phyloP scores from a whole-genome alignment of 2,329 filamentous ascomycete genomes.

The Chrysoporthe puriensis region DNA sequence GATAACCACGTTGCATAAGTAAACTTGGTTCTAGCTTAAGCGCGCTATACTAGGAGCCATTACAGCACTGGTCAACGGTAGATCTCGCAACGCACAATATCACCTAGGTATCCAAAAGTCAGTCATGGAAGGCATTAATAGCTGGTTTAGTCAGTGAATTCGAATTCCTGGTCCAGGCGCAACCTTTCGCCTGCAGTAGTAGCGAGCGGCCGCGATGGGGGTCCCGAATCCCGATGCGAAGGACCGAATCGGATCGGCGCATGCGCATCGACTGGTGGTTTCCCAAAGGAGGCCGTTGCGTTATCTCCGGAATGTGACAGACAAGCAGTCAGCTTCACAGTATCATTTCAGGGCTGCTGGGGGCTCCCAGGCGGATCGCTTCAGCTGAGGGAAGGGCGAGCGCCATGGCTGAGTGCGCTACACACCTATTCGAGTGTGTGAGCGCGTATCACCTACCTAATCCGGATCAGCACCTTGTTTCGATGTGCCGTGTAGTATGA shows the following conservation, averaged over 20 bases:
- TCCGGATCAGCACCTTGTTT: background rate
- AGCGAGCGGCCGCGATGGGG: slow-evolving; percentile 10
- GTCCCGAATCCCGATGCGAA: background rate
- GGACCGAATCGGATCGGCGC: slow-evolving; percentile 5
- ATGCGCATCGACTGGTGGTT: background rate
- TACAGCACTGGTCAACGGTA: background rate
- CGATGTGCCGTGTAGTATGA: background rate
- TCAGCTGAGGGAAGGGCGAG: slow-evolving; percentile 5
- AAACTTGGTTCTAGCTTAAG: background rate
- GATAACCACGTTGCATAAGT: background rate
- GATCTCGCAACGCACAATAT: background rate
- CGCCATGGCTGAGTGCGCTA: slow-evolving; percentile 4
- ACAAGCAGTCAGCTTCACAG: background rate
- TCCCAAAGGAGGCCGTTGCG: background rate
- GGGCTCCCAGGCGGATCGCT: background rate
- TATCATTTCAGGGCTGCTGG: background rate
- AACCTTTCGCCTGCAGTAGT: slow-evolving; percentile 17
- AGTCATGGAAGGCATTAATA: background rate
- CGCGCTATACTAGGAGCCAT: background rate
- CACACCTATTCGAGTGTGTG: background rate
- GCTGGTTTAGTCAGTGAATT: background rate
- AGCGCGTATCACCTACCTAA: background rate
- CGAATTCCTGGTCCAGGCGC: slow-evolving; percentile 3
- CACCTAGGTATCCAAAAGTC: background rate
- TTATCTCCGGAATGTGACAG: background rate